These are phyloP conservation scores for Phytophthora uliginosa DNA, from an alignment of 352 stramenopile species.

Conservation along the genomic window DNA sequence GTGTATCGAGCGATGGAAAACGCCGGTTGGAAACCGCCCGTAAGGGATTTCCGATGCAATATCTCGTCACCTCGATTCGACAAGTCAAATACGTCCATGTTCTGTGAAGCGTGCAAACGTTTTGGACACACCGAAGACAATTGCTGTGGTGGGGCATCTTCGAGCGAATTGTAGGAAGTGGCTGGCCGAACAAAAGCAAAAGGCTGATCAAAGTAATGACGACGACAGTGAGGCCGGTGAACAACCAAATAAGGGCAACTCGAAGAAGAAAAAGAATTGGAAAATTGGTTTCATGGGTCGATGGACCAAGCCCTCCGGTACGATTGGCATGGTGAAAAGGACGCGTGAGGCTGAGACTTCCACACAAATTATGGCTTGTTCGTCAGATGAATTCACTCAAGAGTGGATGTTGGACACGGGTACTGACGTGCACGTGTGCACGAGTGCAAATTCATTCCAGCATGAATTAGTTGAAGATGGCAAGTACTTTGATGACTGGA, in stretches of 20 bases:
- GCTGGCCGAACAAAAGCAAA: background rate
- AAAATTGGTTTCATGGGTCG: background rate
- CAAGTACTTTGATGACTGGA: background rate
- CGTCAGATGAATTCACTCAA: background rate
- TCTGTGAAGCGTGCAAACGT: too few species aligned
- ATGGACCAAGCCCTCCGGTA: background rate
- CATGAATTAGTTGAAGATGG: background rate
- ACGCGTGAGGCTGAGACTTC: background rate
- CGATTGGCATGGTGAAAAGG: background rate
- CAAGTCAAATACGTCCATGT: too few species aligned
- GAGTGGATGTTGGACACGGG: background rate
- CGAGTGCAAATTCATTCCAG: background rate
- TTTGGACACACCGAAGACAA: too few species aligned
- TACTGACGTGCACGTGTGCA: background rate
- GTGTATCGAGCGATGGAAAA: too few species aligned
- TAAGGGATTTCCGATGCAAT: too few species aligned
- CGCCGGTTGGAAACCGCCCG: too few species aligned
- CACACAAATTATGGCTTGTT: background rate
- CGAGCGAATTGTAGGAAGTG: background rate
- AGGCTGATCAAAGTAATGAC: background rate
- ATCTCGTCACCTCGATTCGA: too few species aligned
- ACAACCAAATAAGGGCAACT: background rate
- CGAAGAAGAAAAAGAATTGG: background rate
- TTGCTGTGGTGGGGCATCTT: background rate
- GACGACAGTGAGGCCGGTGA: background rate